These are phyloP conservation scores for Cryphonectria naterciae DNA, from an alignment of 2,329 filamentous ascomycete genomes.

Conservation along the genomic window DNA sequence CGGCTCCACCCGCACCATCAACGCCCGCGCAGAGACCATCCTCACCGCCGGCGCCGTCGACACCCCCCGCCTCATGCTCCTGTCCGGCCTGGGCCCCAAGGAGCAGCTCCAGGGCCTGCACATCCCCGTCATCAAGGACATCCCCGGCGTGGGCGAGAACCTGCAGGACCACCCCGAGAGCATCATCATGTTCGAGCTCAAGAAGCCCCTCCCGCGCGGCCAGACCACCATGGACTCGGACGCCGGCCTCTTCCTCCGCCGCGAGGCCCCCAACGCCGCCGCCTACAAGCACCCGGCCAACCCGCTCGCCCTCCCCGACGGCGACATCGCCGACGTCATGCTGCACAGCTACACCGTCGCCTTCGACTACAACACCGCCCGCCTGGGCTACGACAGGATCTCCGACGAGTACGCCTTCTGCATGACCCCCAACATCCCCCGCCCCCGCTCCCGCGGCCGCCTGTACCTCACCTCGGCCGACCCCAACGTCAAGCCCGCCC, in stretches of 20 bases:
- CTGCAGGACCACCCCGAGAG: slow-evolving; percentile 64
- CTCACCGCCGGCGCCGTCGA: slow-evolving; percentile 81
- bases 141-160: slow-evolving; percentile 65
- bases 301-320: slow-evolving; percentile 60
- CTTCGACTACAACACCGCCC: slow-evolving; percentile 82
- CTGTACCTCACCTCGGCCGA: slow-evolving; percentile 78
- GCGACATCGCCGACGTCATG: slow-evolving; percentile 83
- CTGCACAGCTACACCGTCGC: slow-evolving; percentile 72
- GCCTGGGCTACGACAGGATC: slow-evolving; percentile 69
- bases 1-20: slow-evolving; percentile 59
- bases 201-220: slow-evolving; percentile 73
- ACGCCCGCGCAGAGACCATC: slow-evolving; percentile 75
- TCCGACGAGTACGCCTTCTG: slow-evolving; percentile 82
- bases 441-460: slow-evolving; percentile 76
- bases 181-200: slow-evolving; percentile 75
- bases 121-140: slow-evolving; percentile 59
- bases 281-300: slow-evolving; percentile 55
- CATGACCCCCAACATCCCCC: slow-evolving; percentile 91
- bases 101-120: slow-evolving; percentile 57
- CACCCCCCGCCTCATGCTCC: slow-evolving; percentile 69
- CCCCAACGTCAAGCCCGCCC: slow-evolving; percentile 76
- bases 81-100: slow-evolving; percentile 61
- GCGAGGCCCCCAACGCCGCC: slow-evolving; percentile 71
- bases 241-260: slow-evolving; percentile 84
- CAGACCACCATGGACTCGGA: slow-evolving; percentile 93